phyloP scores from a whole-genome alignment of 441 rosid species.

The Omphalea diandra region DNA sequence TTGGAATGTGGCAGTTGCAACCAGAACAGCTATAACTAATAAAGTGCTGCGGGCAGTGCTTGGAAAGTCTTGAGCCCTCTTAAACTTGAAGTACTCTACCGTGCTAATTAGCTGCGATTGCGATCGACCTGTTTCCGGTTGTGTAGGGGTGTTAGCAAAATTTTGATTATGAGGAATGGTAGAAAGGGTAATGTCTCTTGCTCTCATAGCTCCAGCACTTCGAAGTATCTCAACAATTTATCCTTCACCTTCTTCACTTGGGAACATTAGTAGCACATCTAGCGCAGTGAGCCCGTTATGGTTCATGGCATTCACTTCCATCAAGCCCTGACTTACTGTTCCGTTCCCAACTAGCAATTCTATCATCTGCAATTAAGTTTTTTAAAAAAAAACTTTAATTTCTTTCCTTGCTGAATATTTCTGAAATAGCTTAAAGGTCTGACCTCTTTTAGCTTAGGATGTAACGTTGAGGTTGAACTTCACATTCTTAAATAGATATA shows the following conservation, averaged over 20 bases:
- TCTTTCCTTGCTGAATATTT: no score
- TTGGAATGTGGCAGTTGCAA: conserved; percentile 15
- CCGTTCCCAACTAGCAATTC: conserved; percentile 2
- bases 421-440: no score
- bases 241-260: conserved; percentile 15
- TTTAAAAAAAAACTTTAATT: not conserved
- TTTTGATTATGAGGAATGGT: not conserved
- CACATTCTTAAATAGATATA: no score
- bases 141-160: not conserved
- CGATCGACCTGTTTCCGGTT: conserved; percentile 22
- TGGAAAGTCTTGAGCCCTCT: conserved; percentile 45
- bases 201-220: conserved; percentile 17
- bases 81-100: conserved; percentile 48
- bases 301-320: conserved; percentile 18
- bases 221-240: conserved; percentile 11
- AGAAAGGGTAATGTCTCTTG: not conserved
- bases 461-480: no score
- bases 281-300: conserved; percentile 5
- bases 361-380: conserved; percentile 8
- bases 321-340: not conserved
- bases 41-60: conserved; percentile 28
- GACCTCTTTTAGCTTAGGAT: no score
- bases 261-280: conserved; percentile 15
- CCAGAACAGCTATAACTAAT: conserved; percentile 11
- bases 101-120: conserved; percentile 21